Evolutionary conservation across 2,329 filamentous ascomycete genomes (phyloP), one percentile per base, ranked within the genome.

Genomic region (Diplodia intermedia): DNA sequence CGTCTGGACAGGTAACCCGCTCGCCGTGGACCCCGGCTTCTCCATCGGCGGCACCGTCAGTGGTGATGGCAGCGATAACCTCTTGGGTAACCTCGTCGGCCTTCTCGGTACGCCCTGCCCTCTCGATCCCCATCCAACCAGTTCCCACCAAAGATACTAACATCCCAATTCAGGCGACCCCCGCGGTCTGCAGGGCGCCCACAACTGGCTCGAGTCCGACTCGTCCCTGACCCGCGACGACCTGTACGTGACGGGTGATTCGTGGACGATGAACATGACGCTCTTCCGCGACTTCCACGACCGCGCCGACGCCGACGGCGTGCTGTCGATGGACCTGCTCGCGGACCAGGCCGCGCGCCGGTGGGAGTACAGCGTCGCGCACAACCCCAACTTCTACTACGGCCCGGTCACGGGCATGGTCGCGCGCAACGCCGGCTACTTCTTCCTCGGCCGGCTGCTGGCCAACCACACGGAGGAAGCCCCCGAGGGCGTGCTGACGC

Each of bases 121-220:
- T 72, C 8, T 67, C 73, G 18, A 18, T 6, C 38, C 38, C 38
- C 15, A 43, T n/a, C 2, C 36, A 20, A 7, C 6, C 8, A 47
- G 8, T 20, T 9, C 18, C 18, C 43, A 69, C 29, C 71, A 69
- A 29, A 23, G 8, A n/a, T 29, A 23, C 49, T 61, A 29, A 68
- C 43, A 20, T 9, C 47, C 14, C 6, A 4, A 2, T 20, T 1
- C 38, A 72, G 81, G 82, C 2, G 78, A 78, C 18, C 83, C 83
- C 0, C 80, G 81, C 52, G 84, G 84, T 5, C 78, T 87, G 2
- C 75, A 76, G 15, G 82, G 83, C n/a, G 82, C 82, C 3, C 86
- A 88, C 73, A 86, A 86, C 73, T 82, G 83, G 67, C 84, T 86
- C 71, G 86, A 88, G 76, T 77, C 82, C 0, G 86, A 88, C 73